Evolutionary conservation across 2,329 filamentous ascomycete genomes (phyloP), one percentile per base, ranked within the genome.

Genomic region (Orbilia javanica): DNA sequence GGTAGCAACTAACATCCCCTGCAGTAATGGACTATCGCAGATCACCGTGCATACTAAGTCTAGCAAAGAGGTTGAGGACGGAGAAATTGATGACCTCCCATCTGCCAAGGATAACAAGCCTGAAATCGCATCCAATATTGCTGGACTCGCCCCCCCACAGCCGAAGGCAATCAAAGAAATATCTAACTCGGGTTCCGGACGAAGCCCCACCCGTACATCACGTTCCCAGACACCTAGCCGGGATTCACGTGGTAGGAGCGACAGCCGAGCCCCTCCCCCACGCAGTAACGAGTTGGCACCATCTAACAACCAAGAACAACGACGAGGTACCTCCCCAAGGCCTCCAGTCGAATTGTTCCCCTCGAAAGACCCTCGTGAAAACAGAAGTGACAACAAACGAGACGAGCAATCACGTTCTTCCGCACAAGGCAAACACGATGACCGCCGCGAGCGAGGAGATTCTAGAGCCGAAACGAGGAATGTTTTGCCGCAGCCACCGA

Each of bases 61-160:
- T n/a, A 80, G 65, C 27, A 80, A 73, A 18, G 81, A 82, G 52
- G 80, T 80, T 50, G 81, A 82, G 57, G 81, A 82, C 65, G 81
- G 81, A 6, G 81, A 82, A 64, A 81, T 82, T 36, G 81, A 82
- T 27, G 81, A 82, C 68, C 46, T 70, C 25, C 64, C 79, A 63
- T 75, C 79, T 20, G 65, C 79, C 31, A 69, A 73, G 53, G 63
- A 75, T 27, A 62, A 44, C 31, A 72, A 71, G 34, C 44, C 44
- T 15, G 71, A 76, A 34, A 34, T 68, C 18, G 15, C 52, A 11
- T 69, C 72, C 20, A 78, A 44, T 46, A 71, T 72, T 36, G 78
- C 63, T 39, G 64, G 67, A 10, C 44, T 71, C 13, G 39, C 79
- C n/a, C 66, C 67, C 5, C 11, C 72, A 42, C 29, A 71, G 31